Base-by-base conservation (phyloP, 768 basidiomycete species). In the Russula emetica region DNA sequence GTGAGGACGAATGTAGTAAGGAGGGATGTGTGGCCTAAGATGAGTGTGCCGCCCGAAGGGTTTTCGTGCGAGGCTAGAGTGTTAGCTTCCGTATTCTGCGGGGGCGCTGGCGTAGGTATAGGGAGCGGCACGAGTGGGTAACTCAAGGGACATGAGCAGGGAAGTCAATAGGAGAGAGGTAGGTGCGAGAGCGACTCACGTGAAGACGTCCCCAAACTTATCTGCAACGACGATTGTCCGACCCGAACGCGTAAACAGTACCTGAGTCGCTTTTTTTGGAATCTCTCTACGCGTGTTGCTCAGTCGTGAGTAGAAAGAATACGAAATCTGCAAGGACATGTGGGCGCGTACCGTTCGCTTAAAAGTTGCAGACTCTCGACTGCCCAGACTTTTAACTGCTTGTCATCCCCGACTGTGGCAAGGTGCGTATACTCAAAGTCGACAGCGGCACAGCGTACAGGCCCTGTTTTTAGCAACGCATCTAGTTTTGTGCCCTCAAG, bases 131-230 rank as follows among this genome's bases (percentile, higher is more conserved):
- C 72, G 62, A 5, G 69, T 65, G n/a, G 72, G 67, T 57, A 80
- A 14, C 63, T 64, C n/a, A 16, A 9, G 8, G 11, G 40, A 26
- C 8, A 3, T 66, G 50, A 44, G 52, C n/a, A 30, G 5, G 32
- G 40, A 47, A 7, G 11, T 42, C 14, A 18, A 56, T 30, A 50
- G 24, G 50, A 14, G n/a, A 10, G 26, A 8, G 18, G 44, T 40
- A 28, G 42, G 44, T 66, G 78, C 10, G 22, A 11, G 18, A 30
- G 7, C 20, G 6, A 58, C 60, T 36, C 55, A 89, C 92, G 84
- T 84, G 76, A 94, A 96, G 45, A 96, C 82, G 71, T 98, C 96
- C 0, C 96, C 96, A 66, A 97, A 95, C 75, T 97, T 98, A 75
- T 99, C 96, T 2, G 92, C 85, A 14, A 92, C 84, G 2, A 98